These are phyloP conservation scores for Onygenales sp. DNA, from an alignment of 2,329 filamentous ascomycete genomes.

Conservation along the genomic window DNA sequence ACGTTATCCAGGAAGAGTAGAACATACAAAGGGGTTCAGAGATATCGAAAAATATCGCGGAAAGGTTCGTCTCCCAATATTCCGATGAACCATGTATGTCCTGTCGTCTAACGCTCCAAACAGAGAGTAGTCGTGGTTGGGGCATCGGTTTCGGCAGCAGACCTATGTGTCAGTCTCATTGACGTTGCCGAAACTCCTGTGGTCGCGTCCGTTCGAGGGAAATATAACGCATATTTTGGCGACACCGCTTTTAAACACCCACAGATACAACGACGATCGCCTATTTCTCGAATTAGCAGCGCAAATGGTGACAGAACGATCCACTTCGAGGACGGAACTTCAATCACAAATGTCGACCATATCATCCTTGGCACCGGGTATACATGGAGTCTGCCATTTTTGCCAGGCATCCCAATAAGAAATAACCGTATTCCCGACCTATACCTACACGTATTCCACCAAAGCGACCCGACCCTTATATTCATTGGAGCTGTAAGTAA, in stretches of 20 bases:
- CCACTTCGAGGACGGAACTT: slow-evolving; percentile 54
- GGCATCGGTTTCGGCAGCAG: slow-evolving; percentile 71
- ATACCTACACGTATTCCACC: slow-evolving; percentile 71
- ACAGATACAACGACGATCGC: slow-evolving; percentile 40
- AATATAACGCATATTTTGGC: slow-evolving; percentile 35
- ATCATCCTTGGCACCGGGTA: slow-evolving; percentile 86
- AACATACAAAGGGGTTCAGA: slow-evolving; percentile 73
- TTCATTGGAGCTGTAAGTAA: slow-evolving; percentile 49
- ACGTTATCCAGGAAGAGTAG: slow-evolving; percentile 50
- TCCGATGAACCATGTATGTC: background rate
- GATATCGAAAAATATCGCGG: slow-evolving; percentile 49
- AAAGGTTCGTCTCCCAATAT: slow-evolving; percentile 16
- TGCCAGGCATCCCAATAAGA: slow-evolving; percentile 42
- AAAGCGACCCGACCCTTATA: slow-evolving; percentile 63
- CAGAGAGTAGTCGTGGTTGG: slow-evolving; percentile 78
- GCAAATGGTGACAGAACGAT: slow-evolving; percentile 43
- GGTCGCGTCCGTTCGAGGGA: slow-evolving; percentile 49
- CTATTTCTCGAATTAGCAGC: slow-evolving; percentile 40
- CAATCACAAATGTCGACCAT: slow-evolving; percentile 60
- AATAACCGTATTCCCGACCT: slow-evolving; percentile 62
- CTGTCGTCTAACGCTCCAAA: slow-evolving; percentile 8
- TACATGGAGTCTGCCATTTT: slow-evolving; percentile 71
- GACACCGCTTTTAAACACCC: slow-evolving; percentile 47
- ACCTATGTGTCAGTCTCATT: slow-evolving; percentile 69
- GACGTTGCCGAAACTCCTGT: slow-evolving; percentile 49